Conservation (phyloP, 192 early-diverging fungal genomes). For the Radiomyces spectabilis region DNA sequence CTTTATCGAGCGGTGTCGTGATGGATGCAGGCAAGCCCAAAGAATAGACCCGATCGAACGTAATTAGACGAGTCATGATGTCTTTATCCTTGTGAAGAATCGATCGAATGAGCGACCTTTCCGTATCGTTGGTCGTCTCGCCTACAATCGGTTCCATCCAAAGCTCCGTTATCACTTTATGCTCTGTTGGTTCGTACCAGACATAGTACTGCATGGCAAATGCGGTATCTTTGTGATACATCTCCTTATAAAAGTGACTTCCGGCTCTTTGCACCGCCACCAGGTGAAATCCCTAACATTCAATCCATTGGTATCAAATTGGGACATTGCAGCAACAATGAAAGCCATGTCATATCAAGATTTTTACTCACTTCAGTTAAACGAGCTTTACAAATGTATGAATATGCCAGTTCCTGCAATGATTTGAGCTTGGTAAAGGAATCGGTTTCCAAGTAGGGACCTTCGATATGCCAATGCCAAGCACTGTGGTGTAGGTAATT, state of each 20-base stretch:
- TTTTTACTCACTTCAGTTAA: conserved; percentile 25
- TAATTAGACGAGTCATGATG: conserved; percentile 40
- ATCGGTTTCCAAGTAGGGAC: conserved; percentile 23
- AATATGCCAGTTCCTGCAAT: conserved; percentile 41
- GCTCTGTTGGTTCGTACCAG: conserved; percentile 30
- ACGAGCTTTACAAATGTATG: conserved; percentile 38
- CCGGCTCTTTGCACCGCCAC: conserved; percentile 25
- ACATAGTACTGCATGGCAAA: conserved; percentile 43
- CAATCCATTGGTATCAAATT: too few species aligned
- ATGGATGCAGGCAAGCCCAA: too few species aligned
- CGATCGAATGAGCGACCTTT: not conserved
- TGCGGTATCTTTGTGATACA: conserved; percentile 9
- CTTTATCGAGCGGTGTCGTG: too few species aligned
- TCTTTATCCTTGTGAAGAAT: conserved; percentile 31
- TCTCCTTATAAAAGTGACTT: conserved; percentile 41
- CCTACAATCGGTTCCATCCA: conserved; percentile 43
- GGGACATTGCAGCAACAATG: not conserved
- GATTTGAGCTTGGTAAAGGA: conserved; percentile 23
- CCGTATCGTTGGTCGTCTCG: not conserved
- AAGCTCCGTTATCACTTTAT: conserved; percentile 40
- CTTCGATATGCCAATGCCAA: conserved; percentile 44
- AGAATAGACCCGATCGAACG: conserved; percentile 45
- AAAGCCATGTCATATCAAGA: not conserved
- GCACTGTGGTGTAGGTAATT: conserved; percentile 41
- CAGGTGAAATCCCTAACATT: conserved; percentile 23